A percentile compares a stretch with the other conserved stretches of the same genome.
Evolutionary conservation across 768 basidiomycete species (phyloP).

Genomic region (Fistulinella prunicolor): DNA sequence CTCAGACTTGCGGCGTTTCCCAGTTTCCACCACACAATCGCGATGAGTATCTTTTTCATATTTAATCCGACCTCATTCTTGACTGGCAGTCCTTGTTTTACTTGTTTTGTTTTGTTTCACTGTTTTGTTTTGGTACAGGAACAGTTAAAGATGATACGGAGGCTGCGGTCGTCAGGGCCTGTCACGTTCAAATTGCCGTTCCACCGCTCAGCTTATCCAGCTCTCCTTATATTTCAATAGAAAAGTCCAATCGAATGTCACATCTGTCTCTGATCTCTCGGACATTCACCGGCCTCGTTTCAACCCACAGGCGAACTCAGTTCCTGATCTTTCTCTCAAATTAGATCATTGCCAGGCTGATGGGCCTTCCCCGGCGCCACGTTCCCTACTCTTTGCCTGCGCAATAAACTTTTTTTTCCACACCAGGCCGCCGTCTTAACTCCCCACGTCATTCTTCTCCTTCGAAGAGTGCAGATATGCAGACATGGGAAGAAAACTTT

Average conservation of each 20-base stretch:
- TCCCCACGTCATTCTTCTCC: neutral
- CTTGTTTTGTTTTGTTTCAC: neutral
- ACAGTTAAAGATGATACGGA: neutral
- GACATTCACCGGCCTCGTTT: neutral
- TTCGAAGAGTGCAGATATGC: no score
- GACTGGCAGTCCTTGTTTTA: neutral
- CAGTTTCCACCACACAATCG: neutral
- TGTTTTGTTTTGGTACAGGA: neutral
- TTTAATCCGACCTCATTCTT: neutral
- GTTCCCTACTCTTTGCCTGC: neutral
- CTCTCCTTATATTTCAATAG: neutral
- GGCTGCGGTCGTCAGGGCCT: neutral
- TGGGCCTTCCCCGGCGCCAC: neutral
- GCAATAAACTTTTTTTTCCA: neutral
- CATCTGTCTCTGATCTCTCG: neutral
- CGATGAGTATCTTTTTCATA: neutral
- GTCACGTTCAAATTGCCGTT: neutral
- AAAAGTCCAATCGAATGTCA: neutral
- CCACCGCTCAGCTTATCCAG: neutral
- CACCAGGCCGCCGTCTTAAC: neutral
- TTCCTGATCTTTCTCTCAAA: neutral
- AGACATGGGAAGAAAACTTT: no score
- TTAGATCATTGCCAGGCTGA: neutral
- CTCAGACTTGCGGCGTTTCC: neutral
- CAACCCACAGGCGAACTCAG: conserved; percentile 3